Conservation (phyloP, 73 alveolate genomes). For the Paramecium pentaurelia region DNA sequence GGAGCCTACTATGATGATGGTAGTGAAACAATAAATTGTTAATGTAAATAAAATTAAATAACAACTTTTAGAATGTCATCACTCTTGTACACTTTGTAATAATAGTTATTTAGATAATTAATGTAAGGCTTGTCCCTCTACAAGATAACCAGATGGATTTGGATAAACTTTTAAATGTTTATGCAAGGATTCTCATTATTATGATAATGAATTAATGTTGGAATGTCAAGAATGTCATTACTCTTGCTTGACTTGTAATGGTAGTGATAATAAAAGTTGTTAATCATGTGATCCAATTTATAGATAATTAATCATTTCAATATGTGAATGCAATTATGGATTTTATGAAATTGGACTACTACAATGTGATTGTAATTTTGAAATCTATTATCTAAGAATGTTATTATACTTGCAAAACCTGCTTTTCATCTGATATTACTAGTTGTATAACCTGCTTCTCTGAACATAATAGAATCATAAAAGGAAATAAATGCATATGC, state of each 20-base stretch:
- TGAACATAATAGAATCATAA: background rate
- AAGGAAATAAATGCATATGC: background rate
- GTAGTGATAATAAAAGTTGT: background rate
- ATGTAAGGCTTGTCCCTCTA: background rate
- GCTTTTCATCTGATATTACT: background rate
- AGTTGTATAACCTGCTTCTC: background rate
- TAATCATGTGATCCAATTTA: background rate
- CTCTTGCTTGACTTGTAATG: background rate
- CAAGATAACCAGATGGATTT: background rate
- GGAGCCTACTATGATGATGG: background rate
- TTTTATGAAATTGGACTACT: background rate
- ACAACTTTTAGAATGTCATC: background rate
- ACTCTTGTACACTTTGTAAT: background rate
- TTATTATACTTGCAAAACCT: background rate
- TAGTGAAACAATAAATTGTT: background rate
- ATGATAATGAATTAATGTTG: background rate
- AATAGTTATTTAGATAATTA: background rate
- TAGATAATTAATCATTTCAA: background rate
- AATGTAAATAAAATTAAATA: background rate
- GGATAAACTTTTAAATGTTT: background rate
- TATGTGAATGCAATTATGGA: background rate
- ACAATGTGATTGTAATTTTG: background rate
- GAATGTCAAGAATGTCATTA: background rate
- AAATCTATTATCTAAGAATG: background rate
- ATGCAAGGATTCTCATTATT: background rate